Base-by-base conservation (phyloP, 2,329 filamentous ascomycete genomes). In the Cercospora berteroae region DNA sequence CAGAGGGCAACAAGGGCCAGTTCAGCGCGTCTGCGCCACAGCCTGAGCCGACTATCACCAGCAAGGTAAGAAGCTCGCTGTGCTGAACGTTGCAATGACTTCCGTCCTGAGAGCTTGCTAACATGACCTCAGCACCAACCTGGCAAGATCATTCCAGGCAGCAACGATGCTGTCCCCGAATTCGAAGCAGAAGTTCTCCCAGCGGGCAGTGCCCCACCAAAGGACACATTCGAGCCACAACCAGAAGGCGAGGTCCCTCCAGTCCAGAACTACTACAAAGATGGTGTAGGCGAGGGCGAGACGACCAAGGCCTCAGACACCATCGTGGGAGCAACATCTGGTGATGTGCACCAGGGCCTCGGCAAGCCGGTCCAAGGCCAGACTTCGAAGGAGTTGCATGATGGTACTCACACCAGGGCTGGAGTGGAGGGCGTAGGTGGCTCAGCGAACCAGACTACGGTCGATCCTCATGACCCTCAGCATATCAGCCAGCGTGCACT, bases 131-230 rank as follows among this genome's bases (percentile, higher is more conserved):
- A 91, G 88, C 89, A 92, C 78, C 83, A 87, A 75, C 84, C 85
- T 3, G 89, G 89, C 62, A 81, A 84, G 72, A 83, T 86, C 68
- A 83, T 87, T 66, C 60, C 60, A 16, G 60, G 60, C 44, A 86
- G 86, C 73, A 86, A 87, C 71, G 88, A 89, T 63, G 80, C 80
- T 25, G 75, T 79, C 12, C 87, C 87, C 20, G 89, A 90, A 74
- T 93, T 90, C 81, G 81, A 85, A 73, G 85, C 86, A 25, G 71
- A 92, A 56, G 84, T 83, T 1, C 79, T 88, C 39, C 83, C 88
- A 0, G 79, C 89, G 0, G 90, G 90, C 67, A 86, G 86, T 3
- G 90, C 90, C 0, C 90, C 90, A 1, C 69, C 78, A 0, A 76
- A 79, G 48, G 76, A 73, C 16, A 81, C 81, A 18, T 84, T 81